Base-by-base conservation (phyloP, 495 filamentous ascomycete genomes). In the Aspergillus carlsbadensis region DNA sequence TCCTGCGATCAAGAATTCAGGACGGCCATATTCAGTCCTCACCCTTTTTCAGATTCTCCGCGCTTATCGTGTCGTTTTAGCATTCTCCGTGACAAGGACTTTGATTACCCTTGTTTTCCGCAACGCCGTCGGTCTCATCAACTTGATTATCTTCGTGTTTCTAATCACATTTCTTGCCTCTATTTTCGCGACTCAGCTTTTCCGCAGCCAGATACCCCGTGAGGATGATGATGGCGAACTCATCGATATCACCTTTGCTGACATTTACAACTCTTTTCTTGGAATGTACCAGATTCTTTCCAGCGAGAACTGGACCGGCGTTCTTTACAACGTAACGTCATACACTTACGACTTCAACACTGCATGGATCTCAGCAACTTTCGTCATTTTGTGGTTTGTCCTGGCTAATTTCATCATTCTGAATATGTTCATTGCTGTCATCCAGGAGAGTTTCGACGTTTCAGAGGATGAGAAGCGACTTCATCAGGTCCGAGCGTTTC, bases 351-450 rank as follows among this genome's bases (percentile, higher is more conserved):
- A 59, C 0, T 83, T 76, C 54, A 77, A 81, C 39, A 92, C 90
- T 7, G 81, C 87, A n/a, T 99, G 95, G 95, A 91, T 97, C 43
- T 91, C 90, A 11, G 93, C 95, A 35, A 81, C 89, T 3, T 99
- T 99, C 66, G 80, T 98, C 63, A 88, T 96, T 49, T 75, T 91
- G 56, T 99, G 94, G 94, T 97, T 96, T 68, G 92, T 96, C 59
- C 81, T 99, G 17, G 82, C 90, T 22, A 95, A 91, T 65, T 97
- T 98, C 67, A 96, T 99, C 75, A 82, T 98, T 42, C 77, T 99
- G 78, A 99, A 96, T 67, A 99, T 99, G 94, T 99, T 99, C 75
- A 99, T 99, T 89, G 94, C 94, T 74, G 94, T 99, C 74, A 97
- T 99, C 56, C 94, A 99, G 70, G 94, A 99, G 68, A 99, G 96